Base-by-base conservation (phyloP, 176 grass and related monocot genomes). In the Tuctoria greenei region DNA sequence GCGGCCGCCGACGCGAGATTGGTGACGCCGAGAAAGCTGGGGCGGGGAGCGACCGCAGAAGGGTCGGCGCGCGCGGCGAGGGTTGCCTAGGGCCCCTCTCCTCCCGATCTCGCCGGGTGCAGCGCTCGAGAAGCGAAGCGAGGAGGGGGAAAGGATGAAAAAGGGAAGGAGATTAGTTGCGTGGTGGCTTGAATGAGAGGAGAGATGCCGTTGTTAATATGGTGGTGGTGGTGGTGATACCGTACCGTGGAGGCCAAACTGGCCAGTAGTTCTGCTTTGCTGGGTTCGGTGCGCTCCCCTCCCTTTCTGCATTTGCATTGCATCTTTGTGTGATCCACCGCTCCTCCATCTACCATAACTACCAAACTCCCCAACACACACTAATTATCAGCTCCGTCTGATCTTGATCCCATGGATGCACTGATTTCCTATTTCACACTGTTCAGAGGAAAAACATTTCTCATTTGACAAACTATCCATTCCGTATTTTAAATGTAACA, bases 81-180 rank as follows among this genome's bases (percentile, higher is more conserved):
- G 13, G 41, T 46, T 9, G 20, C 13, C 1, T 13, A 6, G 83
- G 47, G 28, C 81, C 17, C n/a, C 64, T 49, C 70, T 74, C 77
- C 67, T 51, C 66, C 50, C 87, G 81, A 77, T 89, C 81, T 84
- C 72, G 66, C 66, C 31, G 81, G 38, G 69, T 25, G 24, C 49
- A 36, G 68, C 62, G 81, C 54, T 39, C 61, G 82, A 79, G 82
- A 65, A 31, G 64, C 51, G 67, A 43, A 61, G 56, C 39, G 56
- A 8, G 34, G 58, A 21, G 51, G 67, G 1, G 40, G 37, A 31
- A 51, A 31, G 47, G 60, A 61, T 7, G 35, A 7, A 13, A 8
- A 34, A 27, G n/a, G 2, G 43, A 2, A 17, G 11, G 50, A 68
- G 80, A 79, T 87, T 42, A 64, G 65, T 39, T 79, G 68, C 58